Base-by-base conservation (phyloP, 164 flowering plant genomes). In the Liquidambar formosana region DNA sequence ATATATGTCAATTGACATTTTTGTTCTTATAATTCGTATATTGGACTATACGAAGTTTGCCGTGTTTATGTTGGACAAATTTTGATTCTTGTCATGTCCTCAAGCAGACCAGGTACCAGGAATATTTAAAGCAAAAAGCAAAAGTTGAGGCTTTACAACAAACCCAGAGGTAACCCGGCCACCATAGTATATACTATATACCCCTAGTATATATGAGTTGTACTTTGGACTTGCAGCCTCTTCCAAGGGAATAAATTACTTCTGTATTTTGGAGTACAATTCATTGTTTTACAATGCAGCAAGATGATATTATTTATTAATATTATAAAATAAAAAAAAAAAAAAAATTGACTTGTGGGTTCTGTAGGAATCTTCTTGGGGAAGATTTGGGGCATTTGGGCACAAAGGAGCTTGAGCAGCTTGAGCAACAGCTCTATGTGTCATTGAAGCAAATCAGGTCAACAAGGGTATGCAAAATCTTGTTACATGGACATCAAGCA, bases 321-420 rank as follows among this genome's bases (percentile, higher is more conserved):
- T 2, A 25, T 56, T 9, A 10, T 56, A 8, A 13, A 56, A 56
- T 10, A 8, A 56, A 22, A 3, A 22, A 23, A 10, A 11, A 22
- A 2, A 23, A 46, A 10, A 15, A 46, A 13, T 19, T 19, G n/a
- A 19, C 25, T 46, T 62, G 49, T 1, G 28, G 22, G 22, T 52
- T 9, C 8, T 61, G 60, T 23, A 86, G 90, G 70, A 81, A 86
- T 69, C 73, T 86, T 19, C 81, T 81, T 0, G 88, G 90, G 12
- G 88, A 86, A 65, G 90, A 86, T 45, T 75, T 86, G 84, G 81
- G 73, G 12, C 69, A 77, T 3, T 54, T 86, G 45, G 70, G 64
- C n/a, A 66, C 78, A 25, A 82, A 75, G 75, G 88, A 86, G 65
- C 86, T 86, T 47, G 88, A 86, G 27, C 85, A 81, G 56, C 85